These are phyloP conservation scores for Crucihimalaya himalaica DNA, from an alignment of 345 rosid genomes.

Conservation along the genomic window DNA sequence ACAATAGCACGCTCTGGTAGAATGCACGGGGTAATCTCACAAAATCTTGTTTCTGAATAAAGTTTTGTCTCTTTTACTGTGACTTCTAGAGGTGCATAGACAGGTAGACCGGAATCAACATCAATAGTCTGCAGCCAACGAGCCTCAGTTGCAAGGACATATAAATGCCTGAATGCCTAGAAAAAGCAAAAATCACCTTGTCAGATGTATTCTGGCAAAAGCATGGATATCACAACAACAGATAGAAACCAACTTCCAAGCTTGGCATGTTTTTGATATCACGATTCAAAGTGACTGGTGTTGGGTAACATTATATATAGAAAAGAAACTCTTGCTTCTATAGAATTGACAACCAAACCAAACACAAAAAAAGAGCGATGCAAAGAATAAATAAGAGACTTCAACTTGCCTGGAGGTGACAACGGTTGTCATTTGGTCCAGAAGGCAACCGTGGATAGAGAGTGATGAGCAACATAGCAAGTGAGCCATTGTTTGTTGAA, in stretches of 20 bases:
- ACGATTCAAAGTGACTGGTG: slow-evolving; percentile 24
- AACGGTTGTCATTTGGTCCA: slow-evolving; percentile 97
- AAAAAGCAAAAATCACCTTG: slow-evolving; percentile 26
- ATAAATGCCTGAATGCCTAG: slow-evolving; percentile 96
- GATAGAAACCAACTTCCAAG: slow-evolving; percentile 26
- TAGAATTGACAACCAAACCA: slow-evolving; percentile 1
- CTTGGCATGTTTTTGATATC: slow-evolving; percentile 19
- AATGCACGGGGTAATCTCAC: slow-evolving; percentile 91
- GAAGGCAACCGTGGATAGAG: slow-evolving; percentile 93
- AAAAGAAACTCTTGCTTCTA: neutral
- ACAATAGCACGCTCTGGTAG: slow-evolving; percentile 94
- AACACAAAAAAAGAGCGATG: neutral
- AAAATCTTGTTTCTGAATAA: slow-evolving; percentile 85
- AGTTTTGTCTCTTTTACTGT: slow-evolving; percentile 76
- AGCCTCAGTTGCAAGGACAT: slow-evolving; percentile 93
- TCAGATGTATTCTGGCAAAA: slow-evolving; percentile 26
- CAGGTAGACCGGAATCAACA: slow-evolving; percentile 94
- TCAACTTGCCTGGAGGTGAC: slow-evolving; percentile 92
- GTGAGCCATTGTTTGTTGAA: slow-evolving; percentile 78
- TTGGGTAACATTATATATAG: slow-evolving; percentile 10
- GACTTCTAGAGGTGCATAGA: slow-evolving; percentile 89
- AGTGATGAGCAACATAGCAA: slow-evolving; percentile 85
- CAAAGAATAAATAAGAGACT: neutral
- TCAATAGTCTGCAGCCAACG: slow-evolving; percentile 98
- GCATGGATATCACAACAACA: slow-evolving; percentile 23